Percentiles rank a stretch among this genome's conserved stretches.
phyloP scores from a whole-genome alignment of 305 asterid genomes.

The Rubia peregrina region DNA sequence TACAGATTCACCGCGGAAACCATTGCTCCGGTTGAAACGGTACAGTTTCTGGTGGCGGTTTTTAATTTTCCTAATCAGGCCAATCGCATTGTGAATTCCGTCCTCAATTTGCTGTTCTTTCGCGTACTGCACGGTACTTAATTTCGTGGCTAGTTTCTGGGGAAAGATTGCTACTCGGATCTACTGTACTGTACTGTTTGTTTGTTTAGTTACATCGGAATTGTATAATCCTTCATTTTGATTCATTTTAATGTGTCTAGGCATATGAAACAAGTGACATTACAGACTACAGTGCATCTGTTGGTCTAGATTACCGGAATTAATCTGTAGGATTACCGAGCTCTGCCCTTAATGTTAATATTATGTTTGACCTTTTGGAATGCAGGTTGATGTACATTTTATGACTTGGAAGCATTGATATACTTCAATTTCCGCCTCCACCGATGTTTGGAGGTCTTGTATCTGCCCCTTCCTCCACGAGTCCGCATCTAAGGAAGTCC shows the following conservation, averaged over 20 bases:
- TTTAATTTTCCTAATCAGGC: background rate
- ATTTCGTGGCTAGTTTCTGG: background rate
- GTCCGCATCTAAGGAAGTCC: constrained; percentile 89
- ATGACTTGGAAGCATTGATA: background rate
- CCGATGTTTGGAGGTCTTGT: constrained; percentile 88
- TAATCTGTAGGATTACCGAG: background rate
- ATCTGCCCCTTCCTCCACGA: constrained; percentile 52
- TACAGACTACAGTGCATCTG: background rate
- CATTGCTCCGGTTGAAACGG: constrained; percentile 3
- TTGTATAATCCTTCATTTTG: background rate
- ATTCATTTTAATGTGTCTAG: background rate
- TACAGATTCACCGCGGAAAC: background rate
- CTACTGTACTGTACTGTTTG: background rate
- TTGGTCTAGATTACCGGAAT: background rate
- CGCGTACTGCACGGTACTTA: background rate
- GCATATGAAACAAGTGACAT: background rate
- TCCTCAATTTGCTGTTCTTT: background rate
- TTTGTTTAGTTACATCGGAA: background rate
- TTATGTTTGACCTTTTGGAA: background rate
- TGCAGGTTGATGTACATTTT: constrained; percentile 15
- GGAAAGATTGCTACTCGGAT: background rate
- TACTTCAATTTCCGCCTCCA: constrained; percentile 34
- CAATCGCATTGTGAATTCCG: constrained; percentile 4
- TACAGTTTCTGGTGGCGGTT: background rate
- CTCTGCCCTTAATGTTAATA: background rate